These are phyloP conservation scores for Phytopythium delawarense DNA, from an alignment of 352 stramenopile genomes.

Conservation along the genomic window DNA sequence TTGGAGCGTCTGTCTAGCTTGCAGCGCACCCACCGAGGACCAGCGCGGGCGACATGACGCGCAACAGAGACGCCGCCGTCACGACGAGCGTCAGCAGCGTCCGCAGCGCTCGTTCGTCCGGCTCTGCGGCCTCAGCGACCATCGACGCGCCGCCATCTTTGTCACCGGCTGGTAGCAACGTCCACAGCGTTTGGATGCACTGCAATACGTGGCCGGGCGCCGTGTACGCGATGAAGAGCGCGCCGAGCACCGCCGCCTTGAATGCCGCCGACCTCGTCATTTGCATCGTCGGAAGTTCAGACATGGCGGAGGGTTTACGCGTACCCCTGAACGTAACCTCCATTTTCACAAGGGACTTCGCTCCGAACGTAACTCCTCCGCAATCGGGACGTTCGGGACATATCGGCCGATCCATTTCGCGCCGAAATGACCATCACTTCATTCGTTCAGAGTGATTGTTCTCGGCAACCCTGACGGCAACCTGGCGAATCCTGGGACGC, in stretches of 20 bases:
- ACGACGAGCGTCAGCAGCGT: conserved; percentile 16
- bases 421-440: too few species aligned
- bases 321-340: background rate
- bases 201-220: background rate
- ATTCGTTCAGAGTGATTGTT: background rate
- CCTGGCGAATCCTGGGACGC: conserved; percentile 1
- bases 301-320: too few species aligned
- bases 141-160: background rate
- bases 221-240: conserved; percentile 1
- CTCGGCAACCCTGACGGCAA: background rate
- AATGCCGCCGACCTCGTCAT: background rate
- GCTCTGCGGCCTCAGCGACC: background rate
- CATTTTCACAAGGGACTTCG: too few species aligned
- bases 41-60: conserved; percentile 10
- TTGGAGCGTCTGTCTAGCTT: background rate
- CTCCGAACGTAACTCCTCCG: background rate
- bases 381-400: too few species aligned
- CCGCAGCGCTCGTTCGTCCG: conserved; percentile 4
- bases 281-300: background rate
- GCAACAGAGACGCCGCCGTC: conserved; percentile 10
- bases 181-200: background rate
- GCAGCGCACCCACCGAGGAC: conserved; percentile 7
- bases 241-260: background rate
- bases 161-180: too few species aligned
- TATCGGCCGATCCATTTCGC: too few species aligned